These are phyloP conservation scores for Magnolia kwangsiensis DNA, from an alignment of 164 flowering plant genomes.

Conservation along the genomic window DNA sequence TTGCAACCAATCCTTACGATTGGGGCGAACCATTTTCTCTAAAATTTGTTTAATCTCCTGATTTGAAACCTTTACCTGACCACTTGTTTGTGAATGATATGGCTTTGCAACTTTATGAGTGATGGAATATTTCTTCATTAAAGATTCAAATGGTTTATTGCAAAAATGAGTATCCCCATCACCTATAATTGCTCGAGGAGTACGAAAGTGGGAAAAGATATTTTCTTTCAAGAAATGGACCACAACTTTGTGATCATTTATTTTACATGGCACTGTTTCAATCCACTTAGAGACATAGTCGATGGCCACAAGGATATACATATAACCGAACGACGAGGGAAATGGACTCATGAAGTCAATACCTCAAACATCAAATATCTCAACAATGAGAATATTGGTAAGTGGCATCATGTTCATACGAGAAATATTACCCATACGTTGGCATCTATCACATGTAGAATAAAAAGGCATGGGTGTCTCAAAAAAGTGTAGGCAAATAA, in stretches of 20 bases:
- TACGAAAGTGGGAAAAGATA: background rate
- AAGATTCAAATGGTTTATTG: background rate
- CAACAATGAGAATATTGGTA: background rate
- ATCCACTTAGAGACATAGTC: too few relatives aligned
- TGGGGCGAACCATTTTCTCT: background rate
- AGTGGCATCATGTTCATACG: background rate
- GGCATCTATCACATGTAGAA: background rate
- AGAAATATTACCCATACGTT: background rate
- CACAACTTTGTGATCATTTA: background rate
- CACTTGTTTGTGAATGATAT: background rate
- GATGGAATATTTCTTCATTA: background rate
- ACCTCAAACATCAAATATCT: background rate
- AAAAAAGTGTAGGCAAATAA: background rate
- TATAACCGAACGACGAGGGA: background rate
- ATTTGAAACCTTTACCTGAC: background rate
- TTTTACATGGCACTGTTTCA: background rate
- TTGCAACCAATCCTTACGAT: background rate
- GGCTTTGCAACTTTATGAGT: background rate
- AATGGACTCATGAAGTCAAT: slow-evolving; percentile 1
- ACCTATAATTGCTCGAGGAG: background rate
- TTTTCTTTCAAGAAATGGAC: background rate
- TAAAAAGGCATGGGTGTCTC: background rate
- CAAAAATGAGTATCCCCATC: background rate
- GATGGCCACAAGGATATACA: background rate
- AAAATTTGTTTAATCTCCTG: background rate